Evolutionary conservation across 2,329 filamentous ascomycete species (phyloP).

Genomic region (Fusarium buxicola): DNA sequence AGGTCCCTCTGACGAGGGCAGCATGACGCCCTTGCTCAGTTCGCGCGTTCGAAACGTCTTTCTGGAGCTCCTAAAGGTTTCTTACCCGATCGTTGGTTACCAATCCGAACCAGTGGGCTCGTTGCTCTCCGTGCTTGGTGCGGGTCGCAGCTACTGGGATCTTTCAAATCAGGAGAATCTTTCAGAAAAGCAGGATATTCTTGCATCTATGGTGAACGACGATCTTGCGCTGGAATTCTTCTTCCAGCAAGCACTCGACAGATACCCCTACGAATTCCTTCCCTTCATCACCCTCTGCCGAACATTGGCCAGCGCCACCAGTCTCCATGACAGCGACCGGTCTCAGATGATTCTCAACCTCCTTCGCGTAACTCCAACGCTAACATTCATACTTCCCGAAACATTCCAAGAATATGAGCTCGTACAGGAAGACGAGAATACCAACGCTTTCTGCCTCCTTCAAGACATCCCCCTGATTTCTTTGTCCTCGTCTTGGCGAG

Average conservation of each 20-base stretch:
- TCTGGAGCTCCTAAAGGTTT: conserved; percentile 76
- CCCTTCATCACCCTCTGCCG: conserved; percentile 81
- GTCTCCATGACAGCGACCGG: conserved; percentile 48
- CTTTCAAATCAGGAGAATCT: conserved; percentile 54
- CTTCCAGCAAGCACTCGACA: conserved; percentile 75
- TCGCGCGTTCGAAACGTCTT: conserved; percentile 73
- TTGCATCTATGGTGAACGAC: conserved; percentile 51
- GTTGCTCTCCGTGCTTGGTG: conserved; percentile 72
- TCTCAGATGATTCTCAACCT: conserved; percentile 69
- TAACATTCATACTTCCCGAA: conserved; percentile 81
- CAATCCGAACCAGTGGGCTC: conserved; percentile 76
- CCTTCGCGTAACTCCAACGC: conserved; percentile 75
- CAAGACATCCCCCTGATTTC: conserved; percentile 73
- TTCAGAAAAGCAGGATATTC: conserved; percentile 49
- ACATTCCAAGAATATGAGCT: conserved; percentile 81
- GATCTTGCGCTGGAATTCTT: conserved; percentile 65
- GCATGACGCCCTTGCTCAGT: conserved; percentile 67
- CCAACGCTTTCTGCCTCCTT: conserved; percentile 78
- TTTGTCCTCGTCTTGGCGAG: conserved; percentile 58
- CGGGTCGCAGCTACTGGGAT: conserved; percentile 66
- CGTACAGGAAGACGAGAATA: conserved; percentile 86
- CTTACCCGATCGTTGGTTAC: conserved; percentile 76
- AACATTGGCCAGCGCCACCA: conserved; percentile 62
- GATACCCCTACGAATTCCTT: conserved; percentile 87
- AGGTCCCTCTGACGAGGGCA: conserved; percentile 58